These are phyloP conservation scores for Leccinum variicolor DNA, from an alignment of 768 basidiomycete genomes.

Conservation along the genomic window DNA sequence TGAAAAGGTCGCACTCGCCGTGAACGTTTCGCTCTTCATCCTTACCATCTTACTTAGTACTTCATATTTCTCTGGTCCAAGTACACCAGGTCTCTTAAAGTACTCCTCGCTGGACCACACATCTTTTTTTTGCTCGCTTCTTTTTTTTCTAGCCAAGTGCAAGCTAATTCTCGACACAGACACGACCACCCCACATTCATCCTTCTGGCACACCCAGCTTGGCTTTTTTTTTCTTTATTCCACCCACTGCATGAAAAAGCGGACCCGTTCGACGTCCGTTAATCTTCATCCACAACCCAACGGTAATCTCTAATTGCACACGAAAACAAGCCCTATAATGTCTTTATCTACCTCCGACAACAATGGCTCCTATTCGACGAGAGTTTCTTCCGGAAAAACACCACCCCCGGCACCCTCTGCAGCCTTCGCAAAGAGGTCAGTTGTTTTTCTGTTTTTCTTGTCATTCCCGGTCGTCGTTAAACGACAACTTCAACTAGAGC, in stretches of 20 bases:
- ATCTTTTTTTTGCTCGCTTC: constrained; percentile 20
- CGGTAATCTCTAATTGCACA: constrained; percentile 80
- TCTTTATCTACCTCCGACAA: constrained; percentile 86
- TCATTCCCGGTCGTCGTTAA: constrained; percentile 16
- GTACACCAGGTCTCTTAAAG: constrained; percentile 33
- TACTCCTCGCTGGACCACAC: constrained; percentile 32
- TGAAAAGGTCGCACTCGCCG: constrained; percentile 25
- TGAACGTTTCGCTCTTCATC: constrained; percentile 30
- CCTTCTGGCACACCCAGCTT: constrained; percentile 16
- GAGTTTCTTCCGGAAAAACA: constrained; percentile 83
- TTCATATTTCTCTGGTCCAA: constrained; percentile 34
- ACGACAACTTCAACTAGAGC: constrained; percentile 47
- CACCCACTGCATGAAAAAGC: constrained; percentile 31
- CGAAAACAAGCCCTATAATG: constrained; percentile 67
- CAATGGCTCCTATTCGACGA: constrained; percentile 76
- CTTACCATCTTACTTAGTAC: constrained; percentile 38
- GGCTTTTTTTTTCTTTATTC: constrained; percentile 21
- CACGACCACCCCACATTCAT: constrained; percentile 24
- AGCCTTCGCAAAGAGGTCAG: constrained; percentile 83
- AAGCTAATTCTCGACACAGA: constrained; percentile 33
- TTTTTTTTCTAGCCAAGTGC: constrained; percentile 21
- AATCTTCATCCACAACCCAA: constrained; percentile 35
- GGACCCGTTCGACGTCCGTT: constrained; percentile 25
- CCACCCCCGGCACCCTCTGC: constrained; percentile 89
- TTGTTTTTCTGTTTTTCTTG: constrained; percentile 11